phyloP scores from a whole-genome alignment of 202 grass and related monocot genomes.

The Elaeis oleifera region DNA sequence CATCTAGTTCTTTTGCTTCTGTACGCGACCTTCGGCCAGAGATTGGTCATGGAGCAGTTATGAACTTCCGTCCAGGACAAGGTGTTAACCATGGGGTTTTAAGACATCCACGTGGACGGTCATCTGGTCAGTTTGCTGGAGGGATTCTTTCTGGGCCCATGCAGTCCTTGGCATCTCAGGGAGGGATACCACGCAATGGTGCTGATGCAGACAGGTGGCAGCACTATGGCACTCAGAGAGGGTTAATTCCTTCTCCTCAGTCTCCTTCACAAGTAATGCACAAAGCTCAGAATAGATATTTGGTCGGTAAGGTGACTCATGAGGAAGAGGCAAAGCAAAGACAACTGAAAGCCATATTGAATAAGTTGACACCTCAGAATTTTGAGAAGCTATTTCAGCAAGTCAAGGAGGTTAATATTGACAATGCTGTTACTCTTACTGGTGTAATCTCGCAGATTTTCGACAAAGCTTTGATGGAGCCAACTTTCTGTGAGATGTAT shows the following conservation, averaged over 20 bases:
- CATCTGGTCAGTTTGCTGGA: constrained; percentile 39
- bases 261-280: constrained; percentile 75
- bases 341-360: constrained; percentile 78
- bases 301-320: constrained; percentile 64
- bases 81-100: constrained; percentile 65
- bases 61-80: constrained; percentile 48
- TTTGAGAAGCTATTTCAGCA: constrained; percentile 90
- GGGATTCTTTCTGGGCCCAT: constrained; percentile 57
- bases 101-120: constrained; percentile 53
- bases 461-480: constrained; percentile 98
- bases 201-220: constrained; percentile 91
- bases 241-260: constrained; percentile 71
- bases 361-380: constrained; percentile 94
- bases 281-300: constrained; percentile 68
- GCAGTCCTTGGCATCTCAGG: constrained; percentile 32
- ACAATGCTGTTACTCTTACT: constrained; percentile 55
- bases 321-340: constrained; percentile 72
- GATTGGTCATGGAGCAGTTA: constrained; percentile 26
- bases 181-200: constrained; percentile 35
- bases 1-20: constrained; percentile 32
- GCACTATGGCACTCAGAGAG: constrained; percentile 39
- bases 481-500: constrained; percentile 99
- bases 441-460: constrained; percentile 99
- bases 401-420: constrained; percentile 82
- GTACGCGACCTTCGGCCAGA: constrained; percentile 49